Conservation (phyloP, 2,329 filamentous ascomycete species). For the Laburnicola sp. region DNA sequence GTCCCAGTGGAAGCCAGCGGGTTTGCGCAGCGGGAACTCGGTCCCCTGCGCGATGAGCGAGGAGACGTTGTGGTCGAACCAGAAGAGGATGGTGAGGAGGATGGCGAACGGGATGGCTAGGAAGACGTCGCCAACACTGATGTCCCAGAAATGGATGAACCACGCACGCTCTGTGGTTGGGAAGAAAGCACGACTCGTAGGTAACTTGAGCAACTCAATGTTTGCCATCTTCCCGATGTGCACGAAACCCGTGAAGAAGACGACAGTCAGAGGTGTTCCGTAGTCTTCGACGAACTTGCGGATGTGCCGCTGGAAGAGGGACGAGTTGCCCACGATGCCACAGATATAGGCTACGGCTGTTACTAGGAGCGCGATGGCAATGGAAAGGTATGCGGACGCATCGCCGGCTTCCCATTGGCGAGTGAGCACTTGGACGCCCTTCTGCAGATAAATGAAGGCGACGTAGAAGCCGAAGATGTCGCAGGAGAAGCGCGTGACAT, state of each 20-base stretch:
- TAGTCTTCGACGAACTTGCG: slow-evolving; percentile 88
- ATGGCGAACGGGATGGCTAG: slow-evolving; percentile 85
- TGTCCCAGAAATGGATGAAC: slow-evolving; percentile 82
- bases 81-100: slow-evolving; percentile 81
- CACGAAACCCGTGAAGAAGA: slow-evolving; percentile 90
- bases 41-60: slow-evolving; percentile 60
- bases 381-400: slow-evolving; percentile 72
- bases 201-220: slow-evolving; percentile 70
- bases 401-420: slow-evolving; percentile 68
- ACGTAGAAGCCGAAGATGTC: slow-evolving; percentile 96
- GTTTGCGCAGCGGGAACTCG: slow-evolving; percentile 60
- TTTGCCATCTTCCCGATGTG: slow-evolving; percentile 80
- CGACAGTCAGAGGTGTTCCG: slow-evolving; percentile 66
- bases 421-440: slow-evolving; percentile 82
- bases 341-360: slow-evolving; percentile 76
- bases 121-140: slow-evolving; percentile 73
- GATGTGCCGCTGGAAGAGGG: slow-evolving; percentile 72
- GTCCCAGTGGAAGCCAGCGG: slow-evolving; percentile 65
- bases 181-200: slow-evolving; percentile 75
- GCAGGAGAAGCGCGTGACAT: slow-evolving; percentile 88
- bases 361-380: slow-evolving; percentile 75
- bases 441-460: slow-evolving; percentile 87
- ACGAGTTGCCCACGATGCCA: slow-evolving; percentile 69
- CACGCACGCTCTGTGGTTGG: slow-evolving; percentile 74
- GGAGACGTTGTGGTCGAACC: slow-evolving; percentile 79